Evolutionary conservation across 495 filamentous ascomycete species (phyloP), one percentile per base, ranked within the genome.

Genomic region (Talaromyces liani): DNA sequence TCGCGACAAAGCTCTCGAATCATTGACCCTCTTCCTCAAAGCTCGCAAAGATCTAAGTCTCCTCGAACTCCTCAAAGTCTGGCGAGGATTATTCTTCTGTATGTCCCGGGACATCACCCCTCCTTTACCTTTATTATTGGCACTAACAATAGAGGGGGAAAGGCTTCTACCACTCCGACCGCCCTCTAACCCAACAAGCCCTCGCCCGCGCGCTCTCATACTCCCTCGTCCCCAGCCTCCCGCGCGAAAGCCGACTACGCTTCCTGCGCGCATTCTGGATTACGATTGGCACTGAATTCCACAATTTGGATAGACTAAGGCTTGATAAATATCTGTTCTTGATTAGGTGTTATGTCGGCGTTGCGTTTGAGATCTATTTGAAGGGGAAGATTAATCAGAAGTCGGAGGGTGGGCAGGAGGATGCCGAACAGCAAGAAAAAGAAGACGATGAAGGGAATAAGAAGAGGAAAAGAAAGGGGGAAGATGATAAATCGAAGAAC

Each of bases 21-120:
- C 89, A 57, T 85, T 98, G 9, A 87, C 87, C 47, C 83, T 84
- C 49, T 98, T 89, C 77, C 86, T 98, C 69, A 77, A 77, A 63
- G 85, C 86, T 20, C 84, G 84, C 34, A 84, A 84, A 27, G 75
- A 83, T 39, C 85, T 98, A 62, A 79, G 84, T 14, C 79, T 86
- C 20, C 74, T 95, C 66, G 93, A 98, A 58, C 79, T 91, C 34
- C 81, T 95, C 61, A 97, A 97, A 77, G 82, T 98, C 65, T 97
- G 93, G 92, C 97, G 96, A 75, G 94, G 93, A 39, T 85, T 98
- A 25, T 98, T 95, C 79, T 98, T 89, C 83, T 94, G 92, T 88
- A 76, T 8, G 74, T 70, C 12, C n/a, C n/a, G n/a, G n/a, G n/a
- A n/a, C n/a, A n/a, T n/a, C 9, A 31, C 20, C 25, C 24, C 20